Evolutionary conservation across 2,329 filamentous ascomycete genomes (phyloP).

Genomic region (Phoma herbarum): DNA sequence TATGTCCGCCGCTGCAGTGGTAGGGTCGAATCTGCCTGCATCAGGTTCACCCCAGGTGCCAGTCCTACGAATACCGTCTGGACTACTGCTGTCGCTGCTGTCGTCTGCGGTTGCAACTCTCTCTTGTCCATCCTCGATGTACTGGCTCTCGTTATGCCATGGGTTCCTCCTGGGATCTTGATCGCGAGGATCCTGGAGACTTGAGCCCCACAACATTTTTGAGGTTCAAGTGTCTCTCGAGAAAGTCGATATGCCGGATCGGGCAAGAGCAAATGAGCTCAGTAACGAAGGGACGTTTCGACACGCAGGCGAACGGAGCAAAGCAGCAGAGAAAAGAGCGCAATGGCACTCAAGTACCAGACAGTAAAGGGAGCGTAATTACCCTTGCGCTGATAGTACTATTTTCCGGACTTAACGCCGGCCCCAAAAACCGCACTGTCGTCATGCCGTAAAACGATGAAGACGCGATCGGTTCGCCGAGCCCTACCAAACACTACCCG

Average conservation of each 20-base stretch:
- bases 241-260: neutral
- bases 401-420: slow-evolving; percentile 18
- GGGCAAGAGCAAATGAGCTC: slow-evolving; percentile 6
- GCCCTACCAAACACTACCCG: slow-evolving; percentile 8
- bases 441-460: slow-evolving; percentile 20
- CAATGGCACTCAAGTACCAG: neutral
- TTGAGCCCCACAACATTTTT: slow-evolving; percentile 36
- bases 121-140: slow-evolving; percentile 31
- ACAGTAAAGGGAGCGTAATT: neutral
- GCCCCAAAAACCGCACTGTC: slow-evolving; percentile 15
- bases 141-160: slow-evolving; percentile 47
- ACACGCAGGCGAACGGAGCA: neutral
- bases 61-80: slow-evolving; percentile 44
- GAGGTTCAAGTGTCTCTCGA: neutral
- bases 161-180: slow-evolving; percentile 43
- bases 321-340: neutral
- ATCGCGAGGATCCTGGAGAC: slow-evolving; percentile 29
- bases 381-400: neutral
- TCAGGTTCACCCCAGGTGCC: slow-evolving; percentile 71
- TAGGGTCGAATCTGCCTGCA: slow-evolving; percentile 62
- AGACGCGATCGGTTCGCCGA: slow-evolving; percentile 9
- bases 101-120: slow-evolving; percentile 22
- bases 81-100: slow-evolving; percentile 31
- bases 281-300: neutral
- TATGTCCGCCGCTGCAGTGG: slow-evolving; percentile 67